A percentile compares a stretch with the other conserved stretches of the same genome.
These are phyloP conservation scores for Dothistroma pini DNA, from an alignment of 2,329 filamentous ascomycete genomes.

Conservation along the genomic window DNA sequence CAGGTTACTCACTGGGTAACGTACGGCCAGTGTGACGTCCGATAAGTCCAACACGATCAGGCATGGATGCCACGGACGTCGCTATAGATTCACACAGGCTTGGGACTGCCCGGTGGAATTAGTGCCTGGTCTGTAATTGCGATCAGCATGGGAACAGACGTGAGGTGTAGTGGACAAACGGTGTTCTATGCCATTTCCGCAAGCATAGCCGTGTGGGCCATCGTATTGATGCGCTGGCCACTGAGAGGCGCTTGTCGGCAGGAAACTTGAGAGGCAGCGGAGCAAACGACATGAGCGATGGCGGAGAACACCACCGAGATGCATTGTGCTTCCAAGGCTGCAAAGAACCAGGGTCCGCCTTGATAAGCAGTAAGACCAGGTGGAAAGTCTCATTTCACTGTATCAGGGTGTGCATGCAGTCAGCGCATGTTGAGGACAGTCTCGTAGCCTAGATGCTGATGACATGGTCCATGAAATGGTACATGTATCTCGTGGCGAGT, in stretches of 20 bases:
- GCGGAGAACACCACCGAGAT: neutral
- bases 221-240: neutral
- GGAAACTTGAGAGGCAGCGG: constrained; percentile 1
- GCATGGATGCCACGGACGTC: constrained; percentile 2
- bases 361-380: neutral
- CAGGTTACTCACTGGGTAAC: neutral
- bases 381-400: neutral
- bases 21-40: constrained; percentile 1
- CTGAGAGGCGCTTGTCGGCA: constrained; percentile 1
- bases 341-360: no score
- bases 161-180: neutral
- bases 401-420: no score
- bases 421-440: no score
- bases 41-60: neutral
- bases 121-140: neutral
- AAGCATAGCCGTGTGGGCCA: neutral
- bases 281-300: neutral
- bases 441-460: neutral
- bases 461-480: neutral
- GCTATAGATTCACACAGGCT: neutral
- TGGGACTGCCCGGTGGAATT: neutral
- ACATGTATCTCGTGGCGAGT: neutral
- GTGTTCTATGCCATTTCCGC: neutral
- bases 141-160: neutral
- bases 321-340: no score